Evolutionary conservation across 169 alveolate genomes (phyloP).

Genomic region (Babesia microti): DNA sequence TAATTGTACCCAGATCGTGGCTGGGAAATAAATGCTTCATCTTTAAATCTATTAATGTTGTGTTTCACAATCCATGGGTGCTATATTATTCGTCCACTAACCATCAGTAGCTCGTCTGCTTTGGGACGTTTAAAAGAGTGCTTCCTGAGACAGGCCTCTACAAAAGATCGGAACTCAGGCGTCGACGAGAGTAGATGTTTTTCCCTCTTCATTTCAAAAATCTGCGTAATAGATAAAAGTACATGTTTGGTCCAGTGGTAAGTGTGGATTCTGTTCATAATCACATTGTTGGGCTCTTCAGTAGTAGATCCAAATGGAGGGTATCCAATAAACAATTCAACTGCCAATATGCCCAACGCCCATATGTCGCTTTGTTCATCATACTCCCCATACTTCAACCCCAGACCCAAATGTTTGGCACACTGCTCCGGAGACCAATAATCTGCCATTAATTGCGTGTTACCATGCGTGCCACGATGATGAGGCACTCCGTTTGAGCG

Average conservation of each 20-base stretch:
- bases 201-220: slow-evolving; percentile 29
- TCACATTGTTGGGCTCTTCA: slow-evolving; percentile 42
- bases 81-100: slow-evolving; percentile 29
- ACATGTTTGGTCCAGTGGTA: slow-evolving; percentile 39
- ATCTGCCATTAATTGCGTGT: slow-evolving; percentile 46
- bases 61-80: slow-evolving; percentile 55
- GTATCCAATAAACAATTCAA: slow-evolving; percentile 59
- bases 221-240: too few relatives aligned
- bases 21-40: slow-evolving; percentile 45
- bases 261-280: slow-evolving; percentile 50
- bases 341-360: slow-evolving; percentile 69
- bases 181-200: slow-evolving; percentile 31
- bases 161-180: slow-evolving; percentile 44
- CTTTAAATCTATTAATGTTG: slow-evolving; percentile 42
- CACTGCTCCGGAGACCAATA: slow-evolving; percentile 72
- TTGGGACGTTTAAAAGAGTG: slow-evolving; percentile 50
- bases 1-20: slow-evolving; percentile 35
- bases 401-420: slow-evolving; percentile 48
- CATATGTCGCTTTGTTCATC: slow-evolving; percentile 71
- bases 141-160: slow-evolving; percentile 55
- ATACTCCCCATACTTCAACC: slow-evolving; percentile 54
- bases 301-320: slow-evolving; percentile 66
- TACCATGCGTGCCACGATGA: slow-evolving; percentile 43
- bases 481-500: slow-evolving; percentile 43
- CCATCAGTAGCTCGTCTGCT: slow-evolving; percentile 40